These are phyloP conservation scores for Cardamine occulta DNA, from an alignment of 345 rosid genomes.

Conservation along the genomic window DNA sequence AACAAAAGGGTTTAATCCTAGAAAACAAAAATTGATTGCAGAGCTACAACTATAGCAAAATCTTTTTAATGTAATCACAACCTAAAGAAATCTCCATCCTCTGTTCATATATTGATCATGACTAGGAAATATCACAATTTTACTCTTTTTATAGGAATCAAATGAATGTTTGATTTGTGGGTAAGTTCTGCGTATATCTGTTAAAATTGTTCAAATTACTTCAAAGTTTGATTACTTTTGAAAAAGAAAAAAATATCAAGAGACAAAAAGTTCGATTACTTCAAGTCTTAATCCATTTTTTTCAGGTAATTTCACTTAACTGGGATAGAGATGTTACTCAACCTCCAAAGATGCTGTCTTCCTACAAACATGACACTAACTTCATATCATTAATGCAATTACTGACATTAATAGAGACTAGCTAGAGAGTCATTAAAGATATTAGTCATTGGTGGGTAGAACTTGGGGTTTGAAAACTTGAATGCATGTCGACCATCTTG, in stretches of 20 bases:
- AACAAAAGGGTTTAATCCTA: not conserved
- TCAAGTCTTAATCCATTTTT: too few relatives aligned
- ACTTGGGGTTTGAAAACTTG: conserved; percentile 37
- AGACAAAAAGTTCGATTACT: too few relatives aligned
- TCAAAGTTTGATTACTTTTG: too few relatives aligned
- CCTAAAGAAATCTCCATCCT: too few relatives aligned
- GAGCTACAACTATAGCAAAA: not conserved
- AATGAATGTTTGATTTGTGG: too few relatives aligned
- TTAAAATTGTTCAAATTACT: too few relatives aligned
- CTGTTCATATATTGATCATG: too few relatives aligned
- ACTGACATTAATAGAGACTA: conserved; percentile 6
- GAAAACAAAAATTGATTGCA: not conserved
- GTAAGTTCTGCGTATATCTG: too few relatives aligned
- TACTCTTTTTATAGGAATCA: too few relatives aligned
- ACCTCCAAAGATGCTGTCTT: conserved; percentile 22
- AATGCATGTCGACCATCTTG: conserved; percentile 45
- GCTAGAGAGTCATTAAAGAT: conserved; percentile 6
- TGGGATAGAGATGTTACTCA: not conserved
- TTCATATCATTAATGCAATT: conserved; percentile 24
- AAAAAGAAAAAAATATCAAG: too few relatives aligned
- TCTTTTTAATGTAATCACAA: not conserved
- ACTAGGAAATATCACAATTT: too few relatives aligned
- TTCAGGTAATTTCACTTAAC: not conserved
- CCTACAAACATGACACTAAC: conserved; percentile 30
- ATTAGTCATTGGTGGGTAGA: conserved; percentile 40